A percentile compares a stretch with the other conserved stretches of the same genome.
These are phyloP conservation scores for Uromyces viciae-fabae DNA, from an alignment of 1,284 basidiomycete species.

Conservation along the genomic window DNA sequence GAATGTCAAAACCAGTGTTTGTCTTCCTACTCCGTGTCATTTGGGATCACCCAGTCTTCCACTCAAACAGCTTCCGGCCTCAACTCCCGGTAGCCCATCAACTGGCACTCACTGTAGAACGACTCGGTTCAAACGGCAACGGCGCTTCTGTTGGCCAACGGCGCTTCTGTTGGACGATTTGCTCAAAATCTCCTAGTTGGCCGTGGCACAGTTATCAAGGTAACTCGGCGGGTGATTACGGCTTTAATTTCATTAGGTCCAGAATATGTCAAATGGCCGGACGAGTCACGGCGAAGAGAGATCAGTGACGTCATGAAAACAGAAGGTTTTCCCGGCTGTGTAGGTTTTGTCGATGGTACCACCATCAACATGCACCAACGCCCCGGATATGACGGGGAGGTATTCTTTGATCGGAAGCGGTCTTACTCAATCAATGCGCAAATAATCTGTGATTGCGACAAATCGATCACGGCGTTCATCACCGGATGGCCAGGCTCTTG, in stretches of 20 bases:
- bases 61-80: not conserved
- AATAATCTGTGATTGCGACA: no score
- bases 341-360: not conserved
- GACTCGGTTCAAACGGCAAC: no score
- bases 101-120: not conserved
- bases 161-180: conserved; percentile 4
- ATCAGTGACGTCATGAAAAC: not conserved
- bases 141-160: no score
- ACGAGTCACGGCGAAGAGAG: not conserved
- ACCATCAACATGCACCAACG: no score
- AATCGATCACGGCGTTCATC: no score
- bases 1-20: not conserved
- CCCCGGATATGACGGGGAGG: no score
- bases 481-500: no score
- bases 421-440: no score
- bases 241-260: not conserved
- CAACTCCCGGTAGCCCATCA: not conserved
- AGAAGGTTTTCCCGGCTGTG: not conserved
- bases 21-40: not conserved
- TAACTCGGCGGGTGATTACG: conserved; percentile 2
- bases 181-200: not conserved
- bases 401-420: no score
- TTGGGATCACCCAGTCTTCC: not conserved
- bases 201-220: not conserved
- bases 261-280: not conserved